These are phyloP conservation scores for Leavenworthia alabamica DNA, from an alignment of 345 rosid genomes.

Conservation along the genomic window DNA sequence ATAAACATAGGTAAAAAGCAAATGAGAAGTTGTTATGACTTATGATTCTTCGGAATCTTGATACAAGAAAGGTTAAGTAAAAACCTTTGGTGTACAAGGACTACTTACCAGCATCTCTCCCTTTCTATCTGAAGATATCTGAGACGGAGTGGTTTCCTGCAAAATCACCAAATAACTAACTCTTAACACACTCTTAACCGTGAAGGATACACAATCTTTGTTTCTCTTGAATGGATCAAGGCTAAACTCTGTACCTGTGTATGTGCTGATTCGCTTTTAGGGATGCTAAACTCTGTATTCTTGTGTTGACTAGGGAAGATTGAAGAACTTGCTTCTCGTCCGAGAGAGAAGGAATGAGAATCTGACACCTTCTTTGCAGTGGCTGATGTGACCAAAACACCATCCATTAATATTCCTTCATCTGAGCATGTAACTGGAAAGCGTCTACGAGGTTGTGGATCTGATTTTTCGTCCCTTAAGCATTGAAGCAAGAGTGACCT, in stretches of 20 bases:
- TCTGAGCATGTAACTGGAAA: constrained; percentile 13
- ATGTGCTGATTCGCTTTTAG: constrained; percentile 10
- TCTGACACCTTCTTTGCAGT: constrained; percentile 12
- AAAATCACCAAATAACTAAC: constrained; percentile 9
- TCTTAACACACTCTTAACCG: neutral
- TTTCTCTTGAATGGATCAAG: neutral
- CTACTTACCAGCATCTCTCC: constrained; percentile 8
- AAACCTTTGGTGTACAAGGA: constrained; percentile 22
- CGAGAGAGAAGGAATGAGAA: neutral
- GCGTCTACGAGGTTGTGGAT: constrained; percentile 17
- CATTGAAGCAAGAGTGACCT: constrained; percentile 19
- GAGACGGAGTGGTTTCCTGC: constrained; percentile 19
- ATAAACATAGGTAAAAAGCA: neutral
- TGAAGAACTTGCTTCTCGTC: neutral
- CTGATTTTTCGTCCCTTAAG: constrained; percentile 17
- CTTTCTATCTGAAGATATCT: constrained; percentile 14
- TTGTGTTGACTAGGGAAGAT: neutral
- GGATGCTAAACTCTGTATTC: constrained; percentile 10
- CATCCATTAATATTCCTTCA: constrained; percentile 67
- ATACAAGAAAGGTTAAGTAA: neutral
- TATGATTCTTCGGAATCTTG: neutral
- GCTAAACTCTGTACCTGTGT: constrained; percentile 33
- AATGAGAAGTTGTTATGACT: neutral
- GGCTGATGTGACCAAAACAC: constrained; percentile 38
- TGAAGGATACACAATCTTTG: constrained; percentile 3